Base-by-base conservation (phyloP, 345 rosid genomes). In the Corymbia maculata region DNA sequence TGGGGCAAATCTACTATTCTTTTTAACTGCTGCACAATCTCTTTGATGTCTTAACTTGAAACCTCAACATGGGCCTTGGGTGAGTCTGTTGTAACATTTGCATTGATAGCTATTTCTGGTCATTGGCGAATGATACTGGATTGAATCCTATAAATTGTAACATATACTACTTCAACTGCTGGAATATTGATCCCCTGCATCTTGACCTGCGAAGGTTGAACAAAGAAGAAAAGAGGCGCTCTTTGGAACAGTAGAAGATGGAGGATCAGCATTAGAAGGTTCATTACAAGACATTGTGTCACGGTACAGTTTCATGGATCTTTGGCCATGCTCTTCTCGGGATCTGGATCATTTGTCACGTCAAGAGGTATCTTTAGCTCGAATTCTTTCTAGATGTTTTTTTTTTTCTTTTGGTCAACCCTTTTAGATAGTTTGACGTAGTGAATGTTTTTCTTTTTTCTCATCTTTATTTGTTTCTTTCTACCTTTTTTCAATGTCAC, bases 201-300 rank as follows among this genome's bases (percentile, higher is more conserved):
- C 51, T 57, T 64, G 86, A 61, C 57, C 75, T 90, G 79, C 86
- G 15, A 87, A 96, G 99, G 97, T 97, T 91, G 99, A 97, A 90
- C 99, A 97, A 90, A 93, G 99, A 92, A 94, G 95, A 88, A 97
- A 97, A 89, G 99, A 97, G 92, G 98, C 99, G 88, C 96, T 97
- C 90, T 93, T 95, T 80, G 94, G 94, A 89, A 92, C 92, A 79
- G 91, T 89, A 86, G 98, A 95, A 91, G 99, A 95, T 88, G 98
- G 94, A 86, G 90, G 92, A 70, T 90, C 95, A 82, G 91, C 92
- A 30, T 88, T 92, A 68, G 98, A 95, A 87, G 92, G 91, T 91
- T 95, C 98, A 84, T 92, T 97, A 89, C 95, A 94, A 88, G 99
- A 96, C 90, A 94, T 95, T 80, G 96, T 94, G 55, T 94, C 98